Conservation (phyloP, 192 early-diverging fungal species). For the Entophlyctis luteolus region DNA sequence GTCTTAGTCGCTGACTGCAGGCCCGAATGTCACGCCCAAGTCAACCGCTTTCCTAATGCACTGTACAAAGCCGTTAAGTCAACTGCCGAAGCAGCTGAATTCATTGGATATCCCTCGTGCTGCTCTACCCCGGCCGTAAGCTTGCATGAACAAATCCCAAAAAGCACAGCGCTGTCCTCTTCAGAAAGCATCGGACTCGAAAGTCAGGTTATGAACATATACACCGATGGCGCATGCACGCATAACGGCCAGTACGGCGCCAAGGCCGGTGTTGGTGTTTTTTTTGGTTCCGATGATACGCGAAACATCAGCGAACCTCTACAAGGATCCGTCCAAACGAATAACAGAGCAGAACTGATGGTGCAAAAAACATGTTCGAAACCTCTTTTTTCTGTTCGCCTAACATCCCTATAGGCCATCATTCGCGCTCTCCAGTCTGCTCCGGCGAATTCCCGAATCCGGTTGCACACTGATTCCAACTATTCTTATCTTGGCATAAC, state of each 20-base stretch:
- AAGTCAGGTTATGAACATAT: conserved; percentile 45
- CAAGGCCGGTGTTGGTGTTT: conserved; percentile 81
- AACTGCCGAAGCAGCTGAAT: background rate
- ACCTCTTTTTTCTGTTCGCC: no score
- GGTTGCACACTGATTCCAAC: conserved; percentile 70
- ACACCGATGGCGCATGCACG: conserved; percentile 78
- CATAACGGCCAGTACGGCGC: conserved; percentile 65
- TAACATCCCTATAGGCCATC: no score
- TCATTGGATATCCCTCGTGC: no score
- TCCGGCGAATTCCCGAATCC: conserved; percentile 1
- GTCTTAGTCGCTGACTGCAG: no score
- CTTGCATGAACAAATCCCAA: background rate
- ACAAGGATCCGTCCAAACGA: conserved; percentile 39
- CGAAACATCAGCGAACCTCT: conserved; percentile 42
- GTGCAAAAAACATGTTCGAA: no score
- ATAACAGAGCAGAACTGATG: conserved; percentile 48
- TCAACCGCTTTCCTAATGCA: background rate
- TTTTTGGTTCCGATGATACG: conserved; percentile 67
- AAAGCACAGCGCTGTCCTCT: background rate
- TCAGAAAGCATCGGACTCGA: background rate
- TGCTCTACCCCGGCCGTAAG: background rate
- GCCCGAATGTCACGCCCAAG: no score
- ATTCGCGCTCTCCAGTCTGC: conserved; percentile 33
- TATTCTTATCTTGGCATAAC: conserved; percentile 70
- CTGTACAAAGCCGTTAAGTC: background rate